Base-by-base conservation (phyloP, 257 asterid species). In the Penstemon davidsonii region DNA sequence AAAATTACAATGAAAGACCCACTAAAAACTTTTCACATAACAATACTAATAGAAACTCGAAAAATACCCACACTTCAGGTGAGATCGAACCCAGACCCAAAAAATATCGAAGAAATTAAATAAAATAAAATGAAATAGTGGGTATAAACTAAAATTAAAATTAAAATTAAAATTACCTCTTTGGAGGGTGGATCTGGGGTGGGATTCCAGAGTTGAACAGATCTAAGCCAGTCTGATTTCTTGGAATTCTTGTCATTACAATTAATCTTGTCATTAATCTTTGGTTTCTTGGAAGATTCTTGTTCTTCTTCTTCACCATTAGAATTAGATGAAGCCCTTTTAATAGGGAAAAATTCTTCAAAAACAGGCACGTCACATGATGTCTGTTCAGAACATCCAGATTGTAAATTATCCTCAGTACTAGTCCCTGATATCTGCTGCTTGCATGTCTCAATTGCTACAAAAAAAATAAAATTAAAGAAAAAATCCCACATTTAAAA, bases 371-470 rank as follows among this genome's bases (percentile, higher is more conserved):
- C 81, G 41, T 81, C 83, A 44, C 80, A 79, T 56, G 82, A 82
- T 75, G 78, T 74, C 44, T 82, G 84, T 77, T 79, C 87, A 66
- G 83, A 76, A 69, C 79, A 70, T 66, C 77, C 82, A 60, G 84
- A 82, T 71, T 79, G 75, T 36, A 74, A 66, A 75, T 77, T 72
- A 52, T 64, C 68, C 57, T 68, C 81, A 18, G 46, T 69, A 4
- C 61, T 71, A 40, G 62, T 64, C 42, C 80, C 85, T 6, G 73
- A 68, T 42, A 76, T 57, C 52, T 81, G 83, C 41, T 81, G 83
- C 64, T 79, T 84, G 78, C 85, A 76, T 66, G 83, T 54, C 50
- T 84, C 88, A 61, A 84, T 84, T 51, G 88, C 86, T 84, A 68
- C 75, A 49, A 33, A 70, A 11, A 33, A 38, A 70, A 11, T 25